phyloP scores from a whole-genome alignment of 176 grass and related monocot species.

The Bonia amplexicaulis region DNA sequence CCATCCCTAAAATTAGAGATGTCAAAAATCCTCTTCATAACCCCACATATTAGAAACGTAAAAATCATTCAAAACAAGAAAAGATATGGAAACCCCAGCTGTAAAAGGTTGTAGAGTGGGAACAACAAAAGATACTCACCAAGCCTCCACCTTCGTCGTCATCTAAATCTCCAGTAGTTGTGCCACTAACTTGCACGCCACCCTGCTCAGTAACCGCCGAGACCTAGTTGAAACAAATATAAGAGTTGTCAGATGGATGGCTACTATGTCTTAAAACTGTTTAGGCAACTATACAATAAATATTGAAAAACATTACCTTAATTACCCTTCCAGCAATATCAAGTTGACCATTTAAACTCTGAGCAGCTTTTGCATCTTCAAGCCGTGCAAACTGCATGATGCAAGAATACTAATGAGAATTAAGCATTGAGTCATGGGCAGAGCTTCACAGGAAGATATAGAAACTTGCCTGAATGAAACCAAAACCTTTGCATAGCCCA shows the following conservation, averaged over 20 bases:
- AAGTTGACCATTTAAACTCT: constrained; percentile 96
- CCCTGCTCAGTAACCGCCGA: constrained; percentile 92
- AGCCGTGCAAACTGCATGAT: constrained; percentile 72
- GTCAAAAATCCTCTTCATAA: background rate
- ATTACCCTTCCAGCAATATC: constrained; percentile 97
- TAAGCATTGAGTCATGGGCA: background rate
- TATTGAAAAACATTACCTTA: constrained; percentile 53
- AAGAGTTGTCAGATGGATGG: background rate
- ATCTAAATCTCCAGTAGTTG: constrained; percentile 85
- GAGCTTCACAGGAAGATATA: background rate
- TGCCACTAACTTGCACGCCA: constrained; percentile 55
- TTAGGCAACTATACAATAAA: background rate
- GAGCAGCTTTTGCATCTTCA: constrained; percentile 99
- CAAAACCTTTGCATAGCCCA: constrained; percentile 93
- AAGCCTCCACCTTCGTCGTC: constrained; percentile 96
- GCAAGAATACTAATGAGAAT: constrained; percentile 21
- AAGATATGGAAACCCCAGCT: background rate
- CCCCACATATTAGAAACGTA: background rate
- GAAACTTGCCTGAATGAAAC: constrained; percentile 79
- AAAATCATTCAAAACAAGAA: background rate
- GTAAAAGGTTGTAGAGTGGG: background rate
- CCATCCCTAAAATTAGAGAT: background rate
- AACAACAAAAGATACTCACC: constrained; percentile 46
- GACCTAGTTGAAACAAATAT: constrained; percentile 46
- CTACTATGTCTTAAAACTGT: constrained; percentile 11